Conservation (phyloP, 23 red algal genomes). For the Agarophyton chilense region DNA sequence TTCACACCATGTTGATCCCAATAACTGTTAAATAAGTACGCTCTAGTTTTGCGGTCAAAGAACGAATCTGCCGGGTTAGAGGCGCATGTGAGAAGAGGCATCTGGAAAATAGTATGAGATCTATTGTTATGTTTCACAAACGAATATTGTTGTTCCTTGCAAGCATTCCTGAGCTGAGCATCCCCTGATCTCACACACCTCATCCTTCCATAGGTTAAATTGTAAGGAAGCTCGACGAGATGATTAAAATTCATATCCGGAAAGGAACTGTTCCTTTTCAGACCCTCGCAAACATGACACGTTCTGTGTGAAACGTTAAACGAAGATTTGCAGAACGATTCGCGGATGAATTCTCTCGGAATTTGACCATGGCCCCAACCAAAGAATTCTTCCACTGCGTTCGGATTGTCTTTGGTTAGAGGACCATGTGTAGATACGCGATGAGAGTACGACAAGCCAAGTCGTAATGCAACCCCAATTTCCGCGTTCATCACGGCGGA, state of each 20-base stretch:
- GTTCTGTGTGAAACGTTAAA: background rate
- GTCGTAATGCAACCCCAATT: slow-evolving; percentile 48
- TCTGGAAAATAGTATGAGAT: slow-evolving; percentile 57
- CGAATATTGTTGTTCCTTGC: background rate
- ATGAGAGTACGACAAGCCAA: slow-evolving; percentile 60
- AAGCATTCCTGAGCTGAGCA: background rate
- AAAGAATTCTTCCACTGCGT: slow-evolving; percentile 68
- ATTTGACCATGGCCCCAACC: slow-evolving; percentile 56
- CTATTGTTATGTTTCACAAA: slow-evolving; percentile 23
- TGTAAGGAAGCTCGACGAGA: slow-evolving; percentile 31
- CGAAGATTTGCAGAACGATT: slow-evolving; percentile 36
- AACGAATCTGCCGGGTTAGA: slow-evolving; percentile 1
- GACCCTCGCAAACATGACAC: slow-evolving; percentile 9
- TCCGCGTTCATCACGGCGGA: slow-evolving; percentile 48
- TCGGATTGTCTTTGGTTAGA: slow-evolving; percentile 9
- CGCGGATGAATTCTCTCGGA: slow-evolving; percentile 32
- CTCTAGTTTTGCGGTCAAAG: slow-evolving; percentile 26
- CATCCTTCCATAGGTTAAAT: slow-evolving; percentile 31
- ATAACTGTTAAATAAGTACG: slow-evolving; percentile 55
- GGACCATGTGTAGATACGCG: slow-evolving; percentile 23
- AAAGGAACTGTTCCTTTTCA: background rate
- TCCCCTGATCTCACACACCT: background rate
- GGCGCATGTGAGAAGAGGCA: slow-evolving; percentile 38
- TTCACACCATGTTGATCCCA: slow-evolving; percentile 46
- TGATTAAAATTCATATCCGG: background rate